These are phyloP conservation scores for Nitzschia palea DNA, from an alignment of 108 stramenopile species.

Conservation along the genomic window DNA sequence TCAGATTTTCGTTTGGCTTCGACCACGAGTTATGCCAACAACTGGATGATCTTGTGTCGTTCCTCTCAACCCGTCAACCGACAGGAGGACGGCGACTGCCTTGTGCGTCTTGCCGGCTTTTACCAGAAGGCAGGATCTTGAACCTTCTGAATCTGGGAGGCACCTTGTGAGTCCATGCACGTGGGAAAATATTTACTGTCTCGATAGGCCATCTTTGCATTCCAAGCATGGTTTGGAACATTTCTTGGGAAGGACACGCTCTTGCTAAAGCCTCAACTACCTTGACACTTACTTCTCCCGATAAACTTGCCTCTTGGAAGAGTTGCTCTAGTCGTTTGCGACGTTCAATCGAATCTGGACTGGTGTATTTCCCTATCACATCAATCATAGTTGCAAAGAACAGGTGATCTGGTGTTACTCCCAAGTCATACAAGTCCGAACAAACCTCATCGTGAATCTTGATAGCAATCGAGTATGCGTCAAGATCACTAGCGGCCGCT, in stretches of 20 bases:
- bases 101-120: no score
- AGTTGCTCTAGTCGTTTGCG: conserved; percentile 32
- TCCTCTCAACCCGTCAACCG: no score
- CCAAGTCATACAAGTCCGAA: conserved; percentile 32
- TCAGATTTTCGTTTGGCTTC: no score
- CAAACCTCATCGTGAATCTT: conserved; percentile 36
- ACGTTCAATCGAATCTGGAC: conserved; percentile 42
- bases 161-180: conserved; percentile 30
- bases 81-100: no score
- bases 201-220: conserved; percentile 16
- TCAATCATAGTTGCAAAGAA: conserved; percentile 42
- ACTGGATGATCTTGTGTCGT: no score
- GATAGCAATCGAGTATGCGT: conserved; percentile 44
- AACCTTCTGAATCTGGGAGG: conserved; percentile 14
- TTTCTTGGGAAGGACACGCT: conserved; percentile 20
- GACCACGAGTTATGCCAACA: no score
- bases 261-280: conserved; percentile 33
- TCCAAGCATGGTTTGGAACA: conserved; percentile 18
- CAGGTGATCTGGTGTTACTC: conserved; percentile 40
- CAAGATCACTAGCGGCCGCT: conserved; percentile 19
- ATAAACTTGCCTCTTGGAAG: conserved; percentile 41
- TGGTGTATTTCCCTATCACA: conserved; percentile 32
- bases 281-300: conserved; percentile 41
- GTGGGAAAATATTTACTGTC: conserved; percentile 24
- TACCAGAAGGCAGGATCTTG: no score